phyloP scores from a whole-genome alignment of 1,284 basidiomycete genomes.

The Puccinia novopanici region DNA sequence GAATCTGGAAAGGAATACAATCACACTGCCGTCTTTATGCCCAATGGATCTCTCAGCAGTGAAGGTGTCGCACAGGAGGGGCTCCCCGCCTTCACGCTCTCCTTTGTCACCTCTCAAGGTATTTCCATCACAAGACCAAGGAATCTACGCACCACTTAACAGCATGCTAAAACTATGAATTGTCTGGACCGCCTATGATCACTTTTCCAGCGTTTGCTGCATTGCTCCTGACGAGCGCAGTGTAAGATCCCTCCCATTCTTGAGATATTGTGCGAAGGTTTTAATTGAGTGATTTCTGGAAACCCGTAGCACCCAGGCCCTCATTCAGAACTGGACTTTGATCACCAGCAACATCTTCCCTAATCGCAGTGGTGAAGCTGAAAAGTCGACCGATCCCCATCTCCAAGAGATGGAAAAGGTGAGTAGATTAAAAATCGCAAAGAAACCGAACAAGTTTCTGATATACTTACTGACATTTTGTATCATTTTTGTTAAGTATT shows the following conservation, averaged over 20 bases:
- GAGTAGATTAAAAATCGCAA: neutral
- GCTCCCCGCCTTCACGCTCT: slow-evolving; percentile 36
- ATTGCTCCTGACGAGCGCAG: slow-evolving; percentile 49
- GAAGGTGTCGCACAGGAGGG: slow-evolving; percentile 27
- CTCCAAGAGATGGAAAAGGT: slow-evolving; percentile 45
- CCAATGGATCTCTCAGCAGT: slow-evolving; percentile 36
- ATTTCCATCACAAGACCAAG: neutral
- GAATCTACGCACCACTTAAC: neutral
- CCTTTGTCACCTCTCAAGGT: slow-evolving; percentile 50
- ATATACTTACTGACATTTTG: neutral
- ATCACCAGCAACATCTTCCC: slow-evolving; percentile 29
- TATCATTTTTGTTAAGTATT: slow-evolving; percentile 10
- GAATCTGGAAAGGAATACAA: slow-evolving; percentile 37
- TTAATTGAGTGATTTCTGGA: neutral
- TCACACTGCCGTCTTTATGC: slow-evolving; percentile 40
- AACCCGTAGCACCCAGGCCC: slow-evolving; percentile 42
- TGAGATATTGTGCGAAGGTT: neutral
- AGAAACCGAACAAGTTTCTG: neutral
- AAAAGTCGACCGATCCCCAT: slow-evolving; percentile 31
- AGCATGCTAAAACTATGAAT: neutral
- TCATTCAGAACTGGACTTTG: slow-evolving; percentile 48
- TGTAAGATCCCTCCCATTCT: slow-evolving; percentile 22
- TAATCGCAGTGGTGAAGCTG: neutral
- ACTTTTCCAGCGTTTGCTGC: slow-evolving; percentile 45
- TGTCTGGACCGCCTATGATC: neutral